Evolutionary conservation across 768 basidiomycete genomes (phyloP).

Genomic region (Lenzites betulinus): DNA sequence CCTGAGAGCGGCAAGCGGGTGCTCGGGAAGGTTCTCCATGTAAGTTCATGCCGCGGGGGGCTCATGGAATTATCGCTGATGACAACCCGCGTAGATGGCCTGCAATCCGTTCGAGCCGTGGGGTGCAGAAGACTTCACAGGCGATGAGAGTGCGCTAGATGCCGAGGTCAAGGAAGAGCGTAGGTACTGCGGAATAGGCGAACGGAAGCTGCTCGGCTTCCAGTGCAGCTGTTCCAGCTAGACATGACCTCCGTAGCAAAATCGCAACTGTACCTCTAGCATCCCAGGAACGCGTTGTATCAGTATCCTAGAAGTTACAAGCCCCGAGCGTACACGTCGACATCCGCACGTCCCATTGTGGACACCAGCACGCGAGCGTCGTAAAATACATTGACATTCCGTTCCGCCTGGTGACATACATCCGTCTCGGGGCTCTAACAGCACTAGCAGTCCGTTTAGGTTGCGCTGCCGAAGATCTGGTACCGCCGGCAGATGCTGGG

Average conservation of each 20-base stretch:
- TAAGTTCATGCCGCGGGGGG: constrained; percentile 38
- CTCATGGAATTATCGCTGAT: not conserved
- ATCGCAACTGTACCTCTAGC: too few relatives aligned
- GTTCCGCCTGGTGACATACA: constrained; percentile 13
- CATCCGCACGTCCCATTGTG: too few relatives aligned
- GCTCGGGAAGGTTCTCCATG: constrained; percentile 81
- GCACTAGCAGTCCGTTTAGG: constrained; percentile 39
- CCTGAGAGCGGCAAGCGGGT: constrained; percentile 60
- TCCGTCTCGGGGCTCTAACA: constrained; percentile 2
- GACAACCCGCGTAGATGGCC: constrained; percentile 66
- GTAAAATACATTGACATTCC: constrained; percentile 21
- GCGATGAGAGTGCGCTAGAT: constrained; percentile 47
- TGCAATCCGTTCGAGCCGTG: constrained; percentile 82
- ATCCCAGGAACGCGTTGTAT: too few relatives aligned
- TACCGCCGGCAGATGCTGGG: constrained; percentile 91
- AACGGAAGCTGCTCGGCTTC: constrained; percentile 77
- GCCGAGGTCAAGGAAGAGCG: constrained; percentile 69
- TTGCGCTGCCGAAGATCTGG: constrained; percentile 91
- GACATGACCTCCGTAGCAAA: too few relatives aligned
- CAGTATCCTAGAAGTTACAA: too few relatives aligned
- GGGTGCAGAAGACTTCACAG: constrained; percentile 70
- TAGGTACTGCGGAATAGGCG: constrained; percentile 77
- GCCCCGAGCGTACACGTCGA: too few relatives aligned
- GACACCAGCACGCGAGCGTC: not conserved
- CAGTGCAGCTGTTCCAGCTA: constrained; percentile 93